Evolutionary conservation across 2,329 filamentous ascomycete genomes (phyloP), one percentile per base, ranked within the genome.

Genomic region (Nothophaeocryptopus gaeumannii): DNA sequence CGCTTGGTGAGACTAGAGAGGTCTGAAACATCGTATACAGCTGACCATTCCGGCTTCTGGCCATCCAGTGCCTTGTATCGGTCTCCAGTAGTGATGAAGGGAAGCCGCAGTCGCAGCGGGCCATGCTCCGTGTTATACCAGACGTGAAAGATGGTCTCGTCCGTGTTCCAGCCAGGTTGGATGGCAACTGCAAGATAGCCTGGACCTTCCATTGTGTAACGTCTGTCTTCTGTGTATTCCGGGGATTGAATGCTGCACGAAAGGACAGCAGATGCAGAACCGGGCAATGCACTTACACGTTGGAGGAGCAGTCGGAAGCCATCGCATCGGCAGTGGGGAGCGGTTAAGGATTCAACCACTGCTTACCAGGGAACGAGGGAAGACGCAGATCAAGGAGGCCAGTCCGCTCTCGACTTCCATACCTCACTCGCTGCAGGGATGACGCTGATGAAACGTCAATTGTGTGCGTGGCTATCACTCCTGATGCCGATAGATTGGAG

Each of bases 91-190:
- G 73, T 67, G 65, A 91, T 83, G 61, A 86, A 83, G 3, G 87
- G 82, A 11, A 95, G 73, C 41, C 88, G 85, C 5, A 95, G 79
- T 40, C 89, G 85, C 12, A 84, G 81, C 13, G 89, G 89, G 46
- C 89, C 89, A 72, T 95, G 89, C 73, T 95, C 89, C 70, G 90
- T 93, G 74, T 95, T 91, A 75, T 95, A 95, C 88, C 88, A 92
- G 67, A 95, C 88, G 70, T 95, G 86, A 72, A 95, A 95, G 63
- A 88, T 82, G 55, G 81, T 76, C 40, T 78, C 70, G 47, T 84
- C 75, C 61, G 89, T 77, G 58, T 78, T 78, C 50, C 80, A 75
- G 67, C 80, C 78, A 61, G 89, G 88, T 71, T 91, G 84, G 85
- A 95, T 95, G 12, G 88, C 90, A 60, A 95, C 89, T 68, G 85